Evolutionary conservation across 371 early-diverging fungal species (phyloP), one percentile per base, ranked within the genome.

Genomic region (Mucor racemosus): DNA sequence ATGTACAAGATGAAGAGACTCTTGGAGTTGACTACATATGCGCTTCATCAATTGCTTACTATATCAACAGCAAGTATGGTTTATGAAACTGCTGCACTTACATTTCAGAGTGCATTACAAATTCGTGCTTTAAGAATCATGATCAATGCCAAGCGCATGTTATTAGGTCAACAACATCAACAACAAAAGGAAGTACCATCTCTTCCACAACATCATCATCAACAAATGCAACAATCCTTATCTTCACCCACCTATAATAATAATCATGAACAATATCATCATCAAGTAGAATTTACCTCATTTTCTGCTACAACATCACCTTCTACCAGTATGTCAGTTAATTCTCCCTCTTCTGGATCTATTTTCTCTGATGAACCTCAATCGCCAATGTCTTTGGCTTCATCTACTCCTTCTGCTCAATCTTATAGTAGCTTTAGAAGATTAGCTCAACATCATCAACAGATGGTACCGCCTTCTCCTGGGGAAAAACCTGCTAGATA

Each of bases 61-160:
- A 84, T 82, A 39, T 75, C 78, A 7, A 89, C 86, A 1, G 90
- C 91, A 11, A 85, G 87, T 0, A 60, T 85, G 60, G 81, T 90
- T 13, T 86, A 83, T 62, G 85, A 85, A 59, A 79, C 81, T 0
- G 87, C 87, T 0, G 81, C 82, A 3, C 67, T 86, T 48, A 77
- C 85, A 0, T 76, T 80, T 41, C 80, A 85, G 39, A 81, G 75
- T 56, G 79, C 83, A 6, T 74, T 86, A 14, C 87, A 86, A 57
- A 77, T 85, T 0, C 73, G 87, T 36, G 84, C 87, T 5, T 40
- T 86, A 19, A 73, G 83, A 48, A 78, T 82, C 42, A 77, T 81
- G 82, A 73, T 81, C 58, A 77, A 77, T 34, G 77, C 79, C 7
- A 79, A 77, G 60, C 69, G 69, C 33, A 60, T 69, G 48, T 19